Percentiles rank a stretch among this genome's conserved stretches.
Conservation (phyloP, 2,329 filamentous ascomycete species). For the Akanthomyces lecanii region DNA sequence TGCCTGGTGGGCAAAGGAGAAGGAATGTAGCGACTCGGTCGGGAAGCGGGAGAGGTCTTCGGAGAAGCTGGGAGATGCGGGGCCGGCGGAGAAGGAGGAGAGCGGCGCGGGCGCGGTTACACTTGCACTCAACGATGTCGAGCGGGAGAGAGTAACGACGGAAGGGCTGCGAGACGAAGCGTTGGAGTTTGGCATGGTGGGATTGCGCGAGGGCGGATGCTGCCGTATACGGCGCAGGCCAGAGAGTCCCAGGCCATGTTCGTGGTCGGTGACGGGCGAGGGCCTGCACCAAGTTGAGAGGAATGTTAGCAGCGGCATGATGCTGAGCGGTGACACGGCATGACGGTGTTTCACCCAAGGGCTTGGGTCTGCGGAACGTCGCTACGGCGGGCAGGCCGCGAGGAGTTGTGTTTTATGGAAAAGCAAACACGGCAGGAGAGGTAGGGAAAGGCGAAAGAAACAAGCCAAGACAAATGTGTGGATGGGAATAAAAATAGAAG, state of each 20-base stretch:
- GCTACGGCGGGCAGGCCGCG: background rate
- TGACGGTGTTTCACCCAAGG: conserved; percentile 3
- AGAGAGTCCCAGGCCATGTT: conserved; percentile 79
- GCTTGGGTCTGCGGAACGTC: background rate
- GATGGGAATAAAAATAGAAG: background rate
- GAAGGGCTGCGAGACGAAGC: conserved; percentile 60
- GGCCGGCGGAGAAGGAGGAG: conserved; percentile 52
- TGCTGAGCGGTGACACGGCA: conserved; percentile 8
- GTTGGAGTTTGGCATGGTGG: conserved; percentile 60
- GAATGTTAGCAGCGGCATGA: conserved; percentile 25
- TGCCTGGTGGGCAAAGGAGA: conserved; percentile 94
- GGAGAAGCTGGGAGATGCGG: conserved; percentile 69
- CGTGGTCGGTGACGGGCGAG: conserved; percentile 77
- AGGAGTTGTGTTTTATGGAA: background rate
- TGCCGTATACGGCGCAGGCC: conserved; percentile 93
- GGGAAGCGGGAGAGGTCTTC: conserved; percentile 93
- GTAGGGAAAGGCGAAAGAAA: background rate
- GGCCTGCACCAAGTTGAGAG: conserved; percentile 52
- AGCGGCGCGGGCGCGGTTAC: conserved; percentile 53
- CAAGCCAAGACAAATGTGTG: background rate
- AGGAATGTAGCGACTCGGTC: conserved; percentile 93
- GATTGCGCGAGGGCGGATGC: conserved; percentile 57
- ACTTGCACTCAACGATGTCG: conserved; percentile 67
- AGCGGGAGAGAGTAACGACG: conserved; percentile 55
- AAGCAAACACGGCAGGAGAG: background rate